These are phyloP conservation scores for Ophiostoma sp. DNA, from an alignment of 2,329 filamentous ascomycete species.

Conservation along the genomic window DNA sequence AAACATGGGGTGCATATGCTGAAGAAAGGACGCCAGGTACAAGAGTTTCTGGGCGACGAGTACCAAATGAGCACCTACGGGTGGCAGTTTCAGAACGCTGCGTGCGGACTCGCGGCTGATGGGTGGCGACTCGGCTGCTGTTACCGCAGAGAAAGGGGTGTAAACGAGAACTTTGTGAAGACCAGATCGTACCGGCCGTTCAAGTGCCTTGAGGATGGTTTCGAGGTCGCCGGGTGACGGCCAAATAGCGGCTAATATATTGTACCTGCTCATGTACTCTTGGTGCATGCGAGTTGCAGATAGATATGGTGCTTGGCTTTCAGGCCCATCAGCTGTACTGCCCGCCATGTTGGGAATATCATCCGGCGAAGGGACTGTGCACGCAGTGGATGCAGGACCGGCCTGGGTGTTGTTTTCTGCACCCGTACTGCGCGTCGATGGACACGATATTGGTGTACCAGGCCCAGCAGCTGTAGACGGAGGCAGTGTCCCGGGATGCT, in stretches of 20 bases:
- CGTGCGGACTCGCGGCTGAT: background rate
- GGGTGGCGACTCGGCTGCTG: conserved; percentile 17
- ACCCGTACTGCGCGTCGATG: background rate
- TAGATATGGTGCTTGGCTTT: background rate
- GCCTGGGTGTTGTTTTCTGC: background rate
- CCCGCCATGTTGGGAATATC: background rate
- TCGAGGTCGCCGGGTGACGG: conserved; percentile 15
- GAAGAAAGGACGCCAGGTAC: conserved; percentile 34
- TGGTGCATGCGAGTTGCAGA: conserved; percentile 1
- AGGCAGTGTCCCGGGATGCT: background rate
- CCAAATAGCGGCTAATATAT: conserved; percentile 18
- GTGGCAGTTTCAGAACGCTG: conserved; percentile 17
- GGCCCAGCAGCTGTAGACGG: background rate
- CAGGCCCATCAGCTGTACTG: background rate
- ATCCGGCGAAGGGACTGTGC: background rate
- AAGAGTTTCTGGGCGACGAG: conserved; percentile 36
- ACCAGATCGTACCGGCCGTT: background rate
- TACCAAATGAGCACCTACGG: conserved; percentile 31
- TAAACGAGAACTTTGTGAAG: conserved; percentile 17
- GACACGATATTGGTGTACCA: background rate
- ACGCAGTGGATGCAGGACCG: background rate
- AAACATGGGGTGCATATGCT: conserved; percentile 27
- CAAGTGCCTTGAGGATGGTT: conserved; percentile 12
- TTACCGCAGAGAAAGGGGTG: conserved; percentile 16
- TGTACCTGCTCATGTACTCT: conserved; percentile 20